phyloP scores from a whole-genome alignment of 2,329 filamentous ascomycete genomes.

The Xylaria sp. region DNA sequence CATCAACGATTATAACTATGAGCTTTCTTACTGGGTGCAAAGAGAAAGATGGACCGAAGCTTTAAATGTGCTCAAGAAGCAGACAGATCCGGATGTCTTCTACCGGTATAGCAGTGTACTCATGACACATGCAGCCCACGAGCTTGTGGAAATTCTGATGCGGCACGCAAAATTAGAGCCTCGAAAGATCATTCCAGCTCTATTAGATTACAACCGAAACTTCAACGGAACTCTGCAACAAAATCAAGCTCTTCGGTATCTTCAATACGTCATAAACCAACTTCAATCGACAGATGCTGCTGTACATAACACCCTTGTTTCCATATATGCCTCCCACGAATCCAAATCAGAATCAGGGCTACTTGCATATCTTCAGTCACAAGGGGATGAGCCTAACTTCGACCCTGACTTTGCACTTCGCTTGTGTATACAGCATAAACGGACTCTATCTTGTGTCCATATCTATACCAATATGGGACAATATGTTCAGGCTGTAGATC shows the following conservation, averaged over 20 bases:
- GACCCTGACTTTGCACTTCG: conserved; percentile 96
- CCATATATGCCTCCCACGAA: conserved; percentile 89
- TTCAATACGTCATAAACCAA: conserved; percentile 92
- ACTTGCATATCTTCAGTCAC: conserved; percentile 88
- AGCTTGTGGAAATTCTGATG: conserved; percentile 95
- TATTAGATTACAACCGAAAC: conserved; percentile 91
- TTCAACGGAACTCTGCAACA: conserved; percentile 73
- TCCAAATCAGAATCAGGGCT: conserved; percentile 87
- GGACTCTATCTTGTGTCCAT: conserved; percentile 93
- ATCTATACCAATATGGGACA: conserved; percentile 98
- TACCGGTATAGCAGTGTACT: conserved; percentile 98
- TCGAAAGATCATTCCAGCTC: conserved; percentile 88
- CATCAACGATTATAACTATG: conserved; percentile 92
- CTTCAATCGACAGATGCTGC: conserved; percentile 83
- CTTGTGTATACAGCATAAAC: conserved; percentile 92
- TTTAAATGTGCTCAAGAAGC: conserved; percentile 88
- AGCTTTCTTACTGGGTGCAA: conserved; percentile 97
- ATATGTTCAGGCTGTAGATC: conserved; percentile 90
- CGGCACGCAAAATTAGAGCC: conserved; percentile 86
- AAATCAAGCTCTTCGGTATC: conserved; percentile 93
- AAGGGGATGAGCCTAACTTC: conserved; percentile 86
- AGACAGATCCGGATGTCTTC: conserved; percentile 91
- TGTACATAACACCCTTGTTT: conserved; percentile 96
- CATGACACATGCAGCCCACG: conserved; percentile 86
- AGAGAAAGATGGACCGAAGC: conserved; percentile 91